Evolutionary conservation across 2,329 filamentous ascomycete genomes (phyloP), one percentile per base, ranked within the genome.

Genomic region (Zalaria obscura): DNA sequence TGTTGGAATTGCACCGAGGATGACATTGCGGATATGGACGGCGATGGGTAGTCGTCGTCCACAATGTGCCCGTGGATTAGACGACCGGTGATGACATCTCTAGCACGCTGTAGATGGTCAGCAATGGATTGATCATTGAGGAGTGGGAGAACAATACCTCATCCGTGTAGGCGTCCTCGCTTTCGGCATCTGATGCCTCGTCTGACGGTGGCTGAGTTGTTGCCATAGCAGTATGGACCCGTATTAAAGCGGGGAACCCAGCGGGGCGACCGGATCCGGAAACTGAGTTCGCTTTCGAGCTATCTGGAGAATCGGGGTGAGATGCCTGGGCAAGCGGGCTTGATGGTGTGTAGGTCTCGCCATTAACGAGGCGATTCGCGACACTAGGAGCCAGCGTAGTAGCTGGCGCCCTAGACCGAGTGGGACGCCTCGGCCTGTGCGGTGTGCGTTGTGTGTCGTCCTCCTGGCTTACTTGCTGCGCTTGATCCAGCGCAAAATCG

Each of bases 1-100:
- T 57, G 44, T 36, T 53, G 63, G 50, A 1, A 69, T 68, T 32
- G 65, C 57, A 41, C 72, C 5, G 76, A 79, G 43, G 75, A 76
- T 5, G 78, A 77, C n/a, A 77, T 66, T 27, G 67, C 66, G 4
- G 70, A 89, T 47, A 76, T 69, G 37, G 73, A 70, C 10, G 86
- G 82, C 1, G 87, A 93, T 2, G 83, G 82, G 55, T 87, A 89
- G 57, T 94, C 83, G 57, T 95, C 91, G 48, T 93, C 85, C 7
- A 98, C 91, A 50, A 98, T 82, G 57, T 96, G 91, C 9, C 91
- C 91, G 52, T 95, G 87, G 5, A 96, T 77, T 35, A 98, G 70
- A 40, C 91, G 80, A 6, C 86, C 89, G 44, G 88, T 89, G 35
- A 88, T 93, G 38, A 98, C 88, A 57, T 96, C 88, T 34, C 80